These are phyloP conservation scores for Pyricularia grisea DNA, from an alignment of 2,329 filamentous ascomycete species.

Conservation along the genomic window DNA sequence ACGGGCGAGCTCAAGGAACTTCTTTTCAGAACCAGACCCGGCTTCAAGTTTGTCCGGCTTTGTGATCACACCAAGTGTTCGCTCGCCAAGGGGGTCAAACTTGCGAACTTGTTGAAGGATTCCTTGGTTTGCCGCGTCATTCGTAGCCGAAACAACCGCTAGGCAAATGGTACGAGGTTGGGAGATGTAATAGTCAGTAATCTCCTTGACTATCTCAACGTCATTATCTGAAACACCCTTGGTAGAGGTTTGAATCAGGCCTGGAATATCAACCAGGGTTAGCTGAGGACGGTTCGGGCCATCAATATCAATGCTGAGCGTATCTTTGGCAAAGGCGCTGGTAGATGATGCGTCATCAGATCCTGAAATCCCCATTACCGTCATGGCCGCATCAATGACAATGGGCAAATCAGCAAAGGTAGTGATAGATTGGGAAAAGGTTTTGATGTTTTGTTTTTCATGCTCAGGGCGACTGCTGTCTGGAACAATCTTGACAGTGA, in stretches of 20 bases:
- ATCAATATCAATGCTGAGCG: slow-evolving; percentile 36
- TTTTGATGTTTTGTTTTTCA: slow-evolving; percentile 15
- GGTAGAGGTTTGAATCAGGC: slow-evolving; percentile 38
- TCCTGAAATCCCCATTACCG: slow-evolving; percentile 37
- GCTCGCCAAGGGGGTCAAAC: slow-evolving; percentile 18
- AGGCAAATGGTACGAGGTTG: slow-evolving; percentile 49
- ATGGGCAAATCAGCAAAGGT: background rate
- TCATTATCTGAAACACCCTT: slow-evolving; percentile 33
- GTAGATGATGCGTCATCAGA: slow-evolving; percentile 13
- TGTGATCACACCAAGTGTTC: slow-evolving; percentile 48
- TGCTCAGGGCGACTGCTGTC: slow-evolving; percentile 15
- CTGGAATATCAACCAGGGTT: slow-evolving; percentile 51
- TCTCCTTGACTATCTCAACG: slow-evolving; percentile 30
- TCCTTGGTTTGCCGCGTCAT: slow-evolving; percentile 47
- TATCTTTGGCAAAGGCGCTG: slow-evolving; percentile 30
- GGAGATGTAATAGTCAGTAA: slow-evolving; percentile 47
- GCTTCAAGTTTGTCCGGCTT: slow-evolving; percentile 36
- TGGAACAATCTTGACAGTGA: slow-evolving; percentile 27
- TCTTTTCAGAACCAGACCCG: slow-evolving; percentile 28
- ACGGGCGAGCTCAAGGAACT: slow-evolving; percentile 29
- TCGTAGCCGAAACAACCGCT: slow-evolving; percentile 42
- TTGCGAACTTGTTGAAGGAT: slow-evolving; percentile 39
- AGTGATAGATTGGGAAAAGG: slow-evolving; percentile 12
- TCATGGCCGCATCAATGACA: slow-evolving; percentile 29
- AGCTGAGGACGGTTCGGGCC: slow-evolving; percentile 39